Evolutionary conservation across 108 stramenopile genomes (phyloP).

Genomic region (Skeletonema potamos): DNA sequence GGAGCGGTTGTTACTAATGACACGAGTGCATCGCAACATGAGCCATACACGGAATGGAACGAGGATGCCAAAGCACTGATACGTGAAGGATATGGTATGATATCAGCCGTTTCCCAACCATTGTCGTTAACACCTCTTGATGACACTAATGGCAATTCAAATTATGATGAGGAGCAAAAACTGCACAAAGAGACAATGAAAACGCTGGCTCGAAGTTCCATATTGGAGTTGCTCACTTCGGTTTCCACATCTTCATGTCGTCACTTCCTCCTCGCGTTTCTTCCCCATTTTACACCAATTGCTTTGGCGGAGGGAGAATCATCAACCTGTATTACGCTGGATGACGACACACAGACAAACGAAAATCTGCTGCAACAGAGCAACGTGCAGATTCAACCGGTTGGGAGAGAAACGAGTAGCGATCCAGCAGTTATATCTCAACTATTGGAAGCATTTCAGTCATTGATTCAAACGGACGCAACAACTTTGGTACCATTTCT

Average conservation of each 20-base stretch:
- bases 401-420: too few relatives aligned
- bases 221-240: constrained; percentile 29
- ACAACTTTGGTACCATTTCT: constrained; percentile 34
- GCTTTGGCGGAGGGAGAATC: neutral
- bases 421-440: neutral
- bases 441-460: constrained; percentile 23
- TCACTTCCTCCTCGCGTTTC: constrained; percentile 28
- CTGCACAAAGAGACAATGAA: constrained; percentile 16
- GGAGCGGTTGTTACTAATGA: too few relatives aligned
- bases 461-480: constrained; percentile 31
- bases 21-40: neutral
- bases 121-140: neutral
- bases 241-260: constrained; percentile 20
- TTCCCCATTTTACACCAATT: constrained; percentile 36
- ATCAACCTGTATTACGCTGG: neutral
- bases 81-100: constrained; percentile 27
- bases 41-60: constrained; percentile 24
- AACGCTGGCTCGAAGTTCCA: constrained; percentile 19
- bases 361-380: too few relatives aligned
- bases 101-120: neutral
- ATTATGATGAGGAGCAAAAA: neutral
- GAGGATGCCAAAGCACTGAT: constrained; percentile 24
- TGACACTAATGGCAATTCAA: neutral
- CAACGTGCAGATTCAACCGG: too few relatives aligned
- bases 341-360: neutral